A percentile compares a stretch with the other conserved stretches of the same genome.
These are phyloP conservation scores for Pythium chondricola DNA, from an alignment of 352 stramenopile species.

Conservation along the genomic window DNA sequence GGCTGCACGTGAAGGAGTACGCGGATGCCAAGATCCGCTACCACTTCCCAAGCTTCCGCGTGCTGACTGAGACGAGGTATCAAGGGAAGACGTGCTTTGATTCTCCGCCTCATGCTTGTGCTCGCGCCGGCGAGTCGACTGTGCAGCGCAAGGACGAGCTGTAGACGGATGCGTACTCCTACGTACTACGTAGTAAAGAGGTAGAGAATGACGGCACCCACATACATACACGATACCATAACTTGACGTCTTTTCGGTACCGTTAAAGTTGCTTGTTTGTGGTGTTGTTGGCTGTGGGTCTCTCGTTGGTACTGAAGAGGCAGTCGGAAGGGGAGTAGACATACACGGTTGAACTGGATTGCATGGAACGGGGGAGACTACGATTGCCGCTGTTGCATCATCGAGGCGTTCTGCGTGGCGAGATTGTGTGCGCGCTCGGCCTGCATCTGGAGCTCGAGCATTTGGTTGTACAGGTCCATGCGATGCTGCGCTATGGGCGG, in stretches of 20 bases:
- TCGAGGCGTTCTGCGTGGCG: constrained; percentile 64
- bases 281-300: too few relatives aligned
- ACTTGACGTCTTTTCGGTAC: too few relatives aligned
- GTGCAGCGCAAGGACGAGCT: constrained; percentile 2
- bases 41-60: constrained; percentile 23
- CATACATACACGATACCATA: too few relatives aligned
- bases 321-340: too few relatives aligned
- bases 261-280: too few relatives aligned
- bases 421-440: constrained; percentile 63
- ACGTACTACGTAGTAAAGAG: too few relatives aligned
- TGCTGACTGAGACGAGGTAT: constrained; percentile 19
- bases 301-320: too few relatives aligned
- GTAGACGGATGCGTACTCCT: too few relatives aligned
- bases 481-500: constrained; percentile 33
- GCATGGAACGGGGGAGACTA: too few relatives aligned
- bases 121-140: not conserved
- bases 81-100: constrained; percentile 16
- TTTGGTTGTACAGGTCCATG: constrained; percentile 67
- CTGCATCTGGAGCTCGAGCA: constrained; percentile 67
- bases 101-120: constrained; percentile 8
- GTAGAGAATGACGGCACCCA: too few relatives aligned
- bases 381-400: constrained; percentile 33
- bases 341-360: too few relatives aligned
- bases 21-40: constrained; percentile 23
- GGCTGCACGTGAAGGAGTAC: constrained; percentile 1